These are phyloP conservation scores for Monilinia laxa DNA, from an alignment of 2,329 filamentous ascomycete species.

Conservation along the genomic window DNA sequence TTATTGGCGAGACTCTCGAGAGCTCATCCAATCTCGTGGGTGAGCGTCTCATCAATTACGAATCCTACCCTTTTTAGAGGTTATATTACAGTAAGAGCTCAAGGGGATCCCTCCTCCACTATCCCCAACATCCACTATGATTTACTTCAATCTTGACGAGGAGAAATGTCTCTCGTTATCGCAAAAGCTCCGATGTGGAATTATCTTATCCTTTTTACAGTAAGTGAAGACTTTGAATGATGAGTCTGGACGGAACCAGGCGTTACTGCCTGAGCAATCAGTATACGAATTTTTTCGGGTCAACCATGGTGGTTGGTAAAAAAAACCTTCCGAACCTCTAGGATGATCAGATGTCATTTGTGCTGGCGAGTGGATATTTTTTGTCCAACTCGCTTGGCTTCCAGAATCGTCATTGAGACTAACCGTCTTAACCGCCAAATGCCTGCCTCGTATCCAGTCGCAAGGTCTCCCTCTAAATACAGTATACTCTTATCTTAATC, in stretches of 20 bases:
- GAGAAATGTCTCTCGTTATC: background rate
- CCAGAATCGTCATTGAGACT: background rate
- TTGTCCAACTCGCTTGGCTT: background rate
- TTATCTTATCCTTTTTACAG: background rate
- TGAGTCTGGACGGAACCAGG: background rate
- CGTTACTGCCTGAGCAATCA: background rate
- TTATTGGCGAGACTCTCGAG: background rate
- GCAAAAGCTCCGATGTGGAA: background rate
- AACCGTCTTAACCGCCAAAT: constrained; percentile 1
- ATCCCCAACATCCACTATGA: constrained; percentile 9
- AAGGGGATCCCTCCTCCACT: background rate
- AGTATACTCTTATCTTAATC: background rate
- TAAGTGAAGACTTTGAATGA: background rate
- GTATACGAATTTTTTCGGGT: background rate
- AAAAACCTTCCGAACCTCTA: background rate
- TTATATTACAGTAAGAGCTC: background rate
- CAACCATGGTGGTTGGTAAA: background rate
- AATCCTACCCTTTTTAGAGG: background rate
- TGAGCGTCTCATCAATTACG: background rate
- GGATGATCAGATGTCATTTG: background rate
- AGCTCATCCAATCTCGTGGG: background rate
- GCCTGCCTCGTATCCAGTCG: constrained; percentile 1
- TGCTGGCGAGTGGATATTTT: background rate
- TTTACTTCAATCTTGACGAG: background rate
- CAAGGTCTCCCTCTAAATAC: background rate